A percentile compares a stretch with the other conserved stretches of the same genome.
Conservation (phyloP, 1,139 yeast genomes). For the Lodderomyces theae region DNA sequence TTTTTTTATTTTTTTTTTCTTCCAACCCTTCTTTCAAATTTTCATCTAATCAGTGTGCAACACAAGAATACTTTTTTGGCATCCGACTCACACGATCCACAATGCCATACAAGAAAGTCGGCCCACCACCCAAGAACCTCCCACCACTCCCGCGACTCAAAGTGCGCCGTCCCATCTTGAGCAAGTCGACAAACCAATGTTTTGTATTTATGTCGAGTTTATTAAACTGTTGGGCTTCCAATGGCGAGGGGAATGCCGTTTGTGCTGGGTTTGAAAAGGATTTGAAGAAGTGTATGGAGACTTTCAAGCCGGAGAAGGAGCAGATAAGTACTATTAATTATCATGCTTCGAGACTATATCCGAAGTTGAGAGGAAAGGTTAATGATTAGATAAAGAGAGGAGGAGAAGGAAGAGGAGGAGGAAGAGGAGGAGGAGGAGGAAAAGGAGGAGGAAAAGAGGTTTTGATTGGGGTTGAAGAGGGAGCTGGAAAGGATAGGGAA, state of each 20-base stretch:
- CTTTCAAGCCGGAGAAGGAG: conserved; percentile 47
- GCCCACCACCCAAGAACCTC: conserved; percentile 33
- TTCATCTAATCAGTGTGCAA: too few species aligned
- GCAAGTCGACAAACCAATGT: conserved; percentile 67
- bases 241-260: conserved; percentile 73
- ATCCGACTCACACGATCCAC: background rate
- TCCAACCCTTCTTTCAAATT: background rate
- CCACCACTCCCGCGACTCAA: conserved; percentile 77
- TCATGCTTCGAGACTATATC: conserved; percentile 79
- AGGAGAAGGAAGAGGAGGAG: background rate
- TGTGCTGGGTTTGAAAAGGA: conserved; percentile 63
- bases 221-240: conserved; percentile 94
- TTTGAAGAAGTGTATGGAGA: conserved; percentile 47
- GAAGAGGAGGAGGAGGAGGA: background rate
- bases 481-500: background rate
- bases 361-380: conserved; percentile 72
- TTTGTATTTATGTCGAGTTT: conserved; percentile 79
- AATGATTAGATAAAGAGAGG: conserved; percentile 55
- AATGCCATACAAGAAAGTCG: conserved; percentile 32
- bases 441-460: too few species aligned
- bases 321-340: conserved; percentile 59
- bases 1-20: background rate
- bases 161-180: conserved; percentile 62
- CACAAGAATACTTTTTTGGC: too few species aligned
- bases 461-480: too few species aligned